Evolutionary conservation across 768 basidiomycete species (phyloP).

Genomic region (Rhizopogon salebrosus): DNA sequence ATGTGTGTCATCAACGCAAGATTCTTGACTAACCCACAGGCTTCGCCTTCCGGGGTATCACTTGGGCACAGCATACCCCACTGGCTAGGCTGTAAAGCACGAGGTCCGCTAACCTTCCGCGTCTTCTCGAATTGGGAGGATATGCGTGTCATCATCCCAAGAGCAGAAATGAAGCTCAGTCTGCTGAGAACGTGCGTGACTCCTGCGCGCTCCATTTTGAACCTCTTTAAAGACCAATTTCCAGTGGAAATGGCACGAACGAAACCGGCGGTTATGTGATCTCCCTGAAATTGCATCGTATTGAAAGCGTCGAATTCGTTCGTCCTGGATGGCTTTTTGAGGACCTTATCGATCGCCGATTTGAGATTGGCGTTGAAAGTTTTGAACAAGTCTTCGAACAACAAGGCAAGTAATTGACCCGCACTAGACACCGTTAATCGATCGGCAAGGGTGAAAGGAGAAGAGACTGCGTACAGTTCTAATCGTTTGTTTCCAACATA

Average conservation of each 20-base stretch:
- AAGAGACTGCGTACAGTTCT: slow-evolving; percentile 68
- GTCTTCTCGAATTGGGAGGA: slow-evolving; percentile 99
- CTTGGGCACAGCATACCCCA: slow-evolving; percentile 99
- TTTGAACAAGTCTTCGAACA: slow-evolving; percentile 99
- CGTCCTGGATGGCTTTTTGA: slow-evolving; percentile 93
- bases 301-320: slow-evolving; percentile 93
- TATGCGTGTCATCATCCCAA: slow-evolving; percentile 99
- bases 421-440: slow-evolving; percentile 48
- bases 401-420: slow-evolving; percentile 88
- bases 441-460: slow-evolving; percentile 8
- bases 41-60: slow-evolving; percentile 99
- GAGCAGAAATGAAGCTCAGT: slow-evolving; percentile 91
- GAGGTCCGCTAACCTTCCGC: slow-evolving; percentile 94
- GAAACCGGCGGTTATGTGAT: slow-evolving; percentile 93
- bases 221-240: slow-evolving; percentile 98
- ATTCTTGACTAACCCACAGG: slow-evolving; percentile 98
- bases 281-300: slow-evolving; percentile 93
- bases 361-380: slow-evolving; percentile 97
- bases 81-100: slow-evolving; percentile 95
- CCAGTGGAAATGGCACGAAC: slow-evolving; percentile 97
- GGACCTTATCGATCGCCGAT: slow-evolving; percentile 90
- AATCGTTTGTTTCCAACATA: slow-evolving; percentile 99
- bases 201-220: slow-evolving; percentile 99
- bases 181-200: slow-evolving; percentile 97
- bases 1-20: slow-evolving; percentile 99